Conservation (phyloP, 1,284 basidiomycete species). For the Pyrrhoderma noxium region DNA sequence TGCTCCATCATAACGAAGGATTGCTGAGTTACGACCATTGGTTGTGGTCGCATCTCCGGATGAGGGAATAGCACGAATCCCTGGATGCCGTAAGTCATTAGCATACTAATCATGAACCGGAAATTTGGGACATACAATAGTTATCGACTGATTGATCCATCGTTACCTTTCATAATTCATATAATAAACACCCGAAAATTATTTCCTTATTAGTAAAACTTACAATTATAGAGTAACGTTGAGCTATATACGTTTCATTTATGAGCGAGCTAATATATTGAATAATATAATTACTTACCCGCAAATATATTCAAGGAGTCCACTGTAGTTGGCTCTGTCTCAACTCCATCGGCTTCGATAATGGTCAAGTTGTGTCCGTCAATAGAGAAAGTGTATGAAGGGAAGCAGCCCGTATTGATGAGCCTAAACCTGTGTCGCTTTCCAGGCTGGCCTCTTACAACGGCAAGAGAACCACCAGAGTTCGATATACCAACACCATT, state of each 20-base stretch:
- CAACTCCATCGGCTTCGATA: constrained; percentile 37
- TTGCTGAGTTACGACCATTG: constrained; percentile 25
- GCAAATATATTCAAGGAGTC: constrained; percentile 28
- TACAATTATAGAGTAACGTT: constrained; percentile 36
- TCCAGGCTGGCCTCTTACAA: constrained; percentile 29
- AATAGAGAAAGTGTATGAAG: constrained; percentile 17
- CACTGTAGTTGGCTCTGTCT: constrained; percentile 26
- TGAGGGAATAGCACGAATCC: constrained; percentile 30
- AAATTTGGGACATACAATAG: constrained; percentile 23
- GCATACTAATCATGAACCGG: not conserved
- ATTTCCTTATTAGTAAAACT: not conserved
- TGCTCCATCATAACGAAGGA: constrained; percentile 33
- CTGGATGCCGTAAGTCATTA: too few species aligned
- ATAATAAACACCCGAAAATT: not conserved
- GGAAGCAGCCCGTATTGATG: constrained; percentile 34
- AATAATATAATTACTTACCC: not conserved
- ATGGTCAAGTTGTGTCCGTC: constrained; percentile 23
- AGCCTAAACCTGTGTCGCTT: constrained; percentile 34
- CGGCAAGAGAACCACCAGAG: constrained; percentile 28
- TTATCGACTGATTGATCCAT: constrained; percentile 30
- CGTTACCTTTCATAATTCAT: constrained; percentile 7
- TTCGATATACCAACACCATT: constrained; percentile 41
- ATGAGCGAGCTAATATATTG: too few species aligned
- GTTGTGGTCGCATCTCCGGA: constrained; percentile 18
- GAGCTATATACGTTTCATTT: constrained; percentile 18